Base-by-base conservation (phyloP, 805 yeast genomes). In the Hyphopichia homilentoma region DNA sequence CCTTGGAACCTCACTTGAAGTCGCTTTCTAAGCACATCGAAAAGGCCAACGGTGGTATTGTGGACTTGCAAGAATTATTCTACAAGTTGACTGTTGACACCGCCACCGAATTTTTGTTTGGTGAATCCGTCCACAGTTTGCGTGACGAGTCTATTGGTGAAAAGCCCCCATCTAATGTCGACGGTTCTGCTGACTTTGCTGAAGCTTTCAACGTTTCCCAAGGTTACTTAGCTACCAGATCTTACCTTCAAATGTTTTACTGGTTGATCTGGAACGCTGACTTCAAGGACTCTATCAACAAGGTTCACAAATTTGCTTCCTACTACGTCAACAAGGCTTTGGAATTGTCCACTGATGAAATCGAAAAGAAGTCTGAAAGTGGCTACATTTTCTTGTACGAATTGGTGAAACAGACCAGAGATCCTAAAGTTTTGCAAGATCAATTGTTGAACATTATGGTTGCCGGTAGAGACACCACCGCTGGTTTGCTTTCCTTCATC, bases 81-180 rank as follows among this genome's bases (percentile, higher is more conserved):
- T 56, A 53, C 38, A 50, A 46, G 26, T 53, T 63, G 19, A 62
- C 70, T 7, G 54, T 65, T 32, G 70, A 65, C 42, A 52, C 68
- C 16, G 55, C 69, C 5, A 48, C 66, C 5, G 70, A 63, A 38
- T 61, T 65, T 40, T 49, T 65, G 32, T 61, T 65, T 43, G 70
- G 70, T 12, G 61, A 59, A 36, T 45, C 60, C 16, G 57, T 55
- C 18, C 49, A 41, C 18, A 40, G 57, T 6, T 50, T 61, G 19
- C 36, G 39, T 25, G 59, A 54, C 26, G 44, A 22, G 16, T 37
- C 47, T 4, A 49, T 57, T 22, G 58, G 54, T 5, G 31, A 34
- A 16, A 38, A 42, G 3, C 43, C 53, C 19, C 36, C 35, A 3
- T 34, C 39, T 5, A 48, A 48, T 25, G 43, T 52, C 28, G 57